Conservation (phyloP, 1,284 basidiomycete species). For the Pseudozyma sp. region DNA sequence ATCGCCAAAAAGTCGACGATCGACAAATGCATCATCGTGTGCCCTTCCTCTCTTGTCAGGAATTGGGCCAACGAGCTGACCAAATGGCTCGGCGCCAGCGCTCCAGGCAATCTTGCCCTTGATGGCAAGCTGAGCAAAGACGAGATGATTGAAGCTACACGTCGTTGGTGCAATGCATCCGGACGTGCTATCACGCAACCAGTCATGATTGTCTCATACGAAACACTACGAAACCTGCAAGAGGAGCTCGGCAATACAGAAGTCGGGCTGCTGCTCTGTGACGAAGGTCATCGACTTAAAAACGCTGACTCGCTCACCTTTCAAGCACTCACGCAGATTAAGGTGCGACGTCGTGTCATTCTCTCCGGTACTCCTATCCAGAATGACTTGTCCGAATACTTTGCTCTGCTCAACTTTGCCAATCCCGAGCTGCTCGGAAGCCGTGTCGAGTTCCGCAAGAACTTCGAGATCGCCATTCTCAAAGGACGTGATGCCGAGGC, state of each 20-base stretch:
- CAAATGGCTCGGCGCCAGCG: constrained; percentile 65
- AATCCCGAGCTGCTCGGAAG: constrained; percentile 95
- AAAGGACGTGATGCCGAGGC: constrained; percentile 93
- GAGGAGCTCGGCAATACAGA: constrained; percentile 70
- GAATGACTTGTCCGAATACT: constrained; percentile 97
- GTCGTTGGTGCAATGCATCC: constrained; percentile 63
- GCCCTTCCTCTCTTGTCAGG: constrained; percentile 94
- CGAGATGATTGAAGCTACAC: constrained; percentile 63
- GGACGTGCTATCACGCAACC: constrained; percentile 64
- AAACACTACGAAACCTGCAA: constrained; percentile 78
- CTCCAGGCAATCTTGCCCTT: constrained; percentile 63
- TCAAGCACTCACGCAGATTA: constrained; percentile 82
- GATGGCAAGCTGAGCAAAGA: constrained; percentile 67
- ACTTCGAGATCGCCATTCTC: constrained; percentile 94
- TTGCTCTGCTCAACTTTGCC: constrained; percentile 94
- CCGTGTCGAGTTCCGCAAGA: constrained; percentile 92
- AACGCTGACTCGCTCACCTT: constrained; percentile 84
- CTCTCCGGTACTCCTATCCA: constrained; percentile 97
- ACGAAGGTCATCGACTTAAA: constrained; percentile 97
- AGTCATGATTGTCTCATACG: constrained; percentile 99
- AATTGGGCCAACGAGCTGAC: constrained; percentile 97
- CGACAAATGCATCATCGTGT: constrained; percentile 97
- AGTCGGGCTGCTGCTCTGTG: constrained; percentile 91
- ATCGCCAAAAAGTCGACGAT: constrained; percentile 85
- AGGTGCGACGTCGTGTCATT: constrained; percentile 94